Conservation (phyloP, 257 asterid genomes). For the Thymus mandschuricus region DNA sequence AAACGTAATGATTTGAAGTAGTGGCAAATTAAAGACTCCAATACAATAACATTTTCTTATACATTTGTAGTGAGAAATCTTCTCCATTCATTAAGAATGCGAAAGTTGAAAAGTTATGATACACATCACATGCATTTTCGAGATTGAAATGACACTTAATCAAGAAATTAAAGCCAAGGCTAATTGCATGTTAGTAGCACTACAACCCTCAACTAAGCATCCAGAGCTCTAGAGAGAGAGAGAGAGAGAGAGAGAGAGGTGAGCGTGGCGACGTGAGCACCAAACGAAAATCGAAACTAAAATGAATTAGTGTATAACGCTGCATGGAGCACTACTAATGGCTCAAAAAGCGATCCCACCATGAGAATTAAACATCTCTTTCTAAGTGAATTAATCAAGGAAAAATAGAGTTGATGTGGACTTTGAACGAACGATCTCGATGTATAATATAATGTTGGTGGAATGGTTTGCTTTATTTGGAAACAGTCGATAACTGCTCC, state of each 20-base stretch:
- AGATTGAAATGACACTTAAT: too few species aligned
- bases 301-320: neutral
- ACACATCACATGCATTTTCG: too few species aligned
- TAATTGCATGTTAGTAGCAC: too few species aligned
- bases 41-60: neutral
- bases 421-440: neutral
- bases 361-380: too few species aligned
- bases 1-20: too few species aligned
- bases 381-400: neutral
- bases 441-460: too few species aligned
- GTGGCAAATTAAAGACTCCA: too few species aligned
- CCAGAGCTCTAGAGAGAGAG: neutral
- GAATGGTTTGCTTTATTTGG: neutral
- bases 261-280: conserved; percentile 8
- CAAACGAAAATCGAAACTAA: neutral
- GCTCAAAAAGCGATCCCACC: neutral
- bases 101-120: too few species aligned
- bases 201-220: too few species aligned
- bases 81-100: too few species aligned
- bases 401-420: neutral
- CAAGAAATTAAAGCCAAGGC: too few species aligned
- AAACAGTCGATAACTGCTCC: neutral
- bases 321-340: neutral
- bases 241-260: neutral
- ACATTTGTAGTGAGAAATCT: neutral